Conservation (phyloP, 768 basidiomycete species). For the Nevesoporus exiguus region DNA sequence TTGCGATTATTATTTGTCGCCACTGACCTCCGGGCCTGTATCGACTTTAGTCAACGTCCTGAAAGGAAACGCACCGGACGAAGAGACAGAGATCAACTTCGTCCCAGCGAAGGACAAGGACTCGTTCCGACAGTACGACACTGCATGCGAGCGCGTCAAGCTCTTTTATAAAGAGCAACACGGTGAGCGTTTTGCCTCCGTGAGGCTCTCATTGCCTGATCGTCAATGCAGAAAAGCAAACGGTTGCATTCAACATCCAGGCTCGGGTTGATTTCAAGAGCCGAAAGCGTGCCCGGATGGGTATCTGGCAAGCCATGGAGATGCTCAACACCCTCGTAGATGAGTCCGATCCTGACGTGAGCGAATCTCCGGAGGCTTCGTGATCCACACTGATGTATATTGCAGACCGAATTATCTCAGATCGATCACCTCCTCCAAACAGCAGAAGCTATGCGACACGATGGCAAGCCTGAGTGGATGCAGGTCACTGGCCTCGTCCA, state of each 20-base stretch:
- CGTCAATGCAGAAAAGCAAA: constrained; percentile 68
- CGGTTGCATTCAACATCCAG: constrained; percentile 77
- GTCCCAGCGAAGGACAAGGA: constrained; percentile 61
- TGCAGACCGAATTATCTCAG: constrained; percentile 71
- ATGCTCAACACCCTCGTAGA: constrained; percentile 84
- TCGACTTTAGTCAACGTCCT: constrained; percentile 57
- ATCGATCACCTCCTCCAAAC: constrained; percentile 91
- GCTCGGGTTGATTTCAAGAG: constrained; percentile 73
- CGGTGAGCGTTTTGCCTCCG: constrained; percentile 38
- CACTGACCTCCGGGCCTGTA: neutral
- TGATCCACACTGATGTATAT: constrained; percentile 9
- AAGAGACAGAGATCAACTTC: constrained; percentile 51
- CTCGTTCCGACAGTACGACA: constrained; percentile 68
- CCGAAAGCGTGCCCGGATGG: constrained; percentile 68
- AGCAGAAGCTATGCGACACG: constrained; percentile 82
- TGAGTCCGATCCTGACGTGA: constrained; percentile 86
- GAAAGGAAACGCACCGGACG: constrained; percentile 59
- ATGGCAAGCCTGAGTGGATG: constrained; percentile 92
- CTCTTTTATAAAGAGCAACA: constrained; percentile 77
- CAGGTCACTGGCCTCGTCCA: constrained; percentile 85
- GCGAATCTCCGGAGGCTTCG: neutral
- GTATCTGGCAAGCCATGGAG: constrained; percentile 85
- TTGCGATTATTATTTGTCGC: neutral
- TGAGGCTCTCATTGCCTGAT: neutral
- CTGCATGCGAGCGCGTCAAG: constrained; percentile 75